A percentile compares a stretch with the other conserved stretches of the same genome.
Conservation (phyloP, 352 stramenopile genomes). For the Aphanomyces stellatus region DNA sequence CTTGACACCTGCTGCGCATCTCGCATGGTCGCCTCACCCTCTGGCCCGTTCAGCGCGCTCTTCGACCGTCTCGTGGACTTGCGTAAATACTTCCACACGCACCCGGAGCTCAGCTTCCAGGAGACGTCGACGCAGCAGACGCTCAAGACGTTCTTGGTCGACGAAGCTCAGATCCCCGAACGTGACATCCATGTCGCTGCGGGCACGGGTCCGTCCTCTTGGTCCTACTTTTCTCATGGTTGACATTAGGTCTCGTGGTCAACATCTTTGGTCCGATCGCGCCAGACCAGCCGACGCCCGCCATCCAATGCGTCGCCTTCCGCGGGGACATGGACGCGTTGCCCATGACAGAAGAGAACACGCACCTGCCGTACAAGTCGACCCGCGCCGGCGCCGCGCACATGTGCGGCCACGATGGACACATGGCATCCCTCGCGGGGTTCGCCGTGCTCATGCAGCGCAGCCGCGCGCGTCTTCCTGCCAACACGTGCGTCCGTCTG, state of each 20-base stretch:
- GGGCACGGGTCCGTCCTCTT: slow-evolving; percentile 34
- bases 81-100: slow-evolving; percentile 52
- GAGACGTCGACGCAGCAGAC: slow-evolving; percentile 82
- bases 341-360: slow-evolving; percentile 84
- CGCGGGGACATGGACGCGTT: slow-evolving; percentile 95
- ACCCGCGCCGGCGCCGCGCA: slow-evolving; percentile 58
- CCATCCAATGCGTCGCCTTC: slow-evolving; percentile 83
- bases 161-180: slow-evolving; percentile 56
- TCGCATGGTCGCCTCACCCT: too few species aligned
- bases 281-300: slow-evolving; percentile 37
- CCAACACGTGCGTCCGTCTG: slow-evolving; percentile 80
- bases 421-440: slow-evolving; percentile 92
- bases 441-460: slow-evolving; percentile 66
- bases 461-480: slow-evolving; percentile 53
- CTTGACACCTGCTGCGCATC: too few species aligned
- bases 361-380: slow-evolving; percentile 68
- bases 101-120: slow-evolving; percentile 89
- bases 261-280: slow-evolving; percentile 61
- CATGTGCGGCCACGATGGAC: slow-evolving; percentile 93
- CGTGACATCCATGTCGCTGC: slow-evolving; percentile 67
- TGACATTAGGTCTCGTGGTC: slow-evolving; percentile 59
- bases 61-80: neutral
- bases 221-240: neutral
- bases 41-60: neutral
- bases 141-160: slow-evolving; percentile 69